Evolutionary conservation across 495 filamentous ascomycete species (phyloP).

Genomic region (Stereocaulon alpinum): DNA sequence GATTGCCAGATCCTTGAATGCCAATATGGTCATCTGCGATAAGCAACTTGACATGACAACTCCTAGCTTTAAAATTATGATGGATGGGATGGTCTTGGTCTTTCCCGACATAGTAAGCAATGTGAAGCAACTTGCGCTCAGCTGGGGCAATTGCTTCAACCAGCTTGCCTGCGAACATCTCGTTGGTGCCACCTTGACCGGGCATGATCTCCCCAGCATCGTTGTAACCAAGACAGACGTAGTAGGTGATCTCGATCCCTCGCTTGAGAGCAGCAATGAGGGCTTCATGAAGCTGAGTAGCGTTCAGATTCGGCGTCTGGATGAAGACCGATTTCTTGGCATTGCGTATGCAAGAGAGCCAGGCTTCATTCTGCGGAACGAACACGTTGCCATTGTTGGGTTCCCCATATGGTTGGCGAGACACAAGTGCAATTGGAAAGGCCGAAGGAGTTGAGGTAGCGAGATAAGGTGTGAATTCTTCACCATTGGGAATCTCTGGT

Average conservation of each 20-base stretch:
- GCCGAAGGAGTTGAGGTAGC: constrained; percentile 41
- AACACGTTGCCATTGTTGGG: constrained; percentile 47
- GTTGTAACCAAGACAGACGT: constrained; percentile 69
- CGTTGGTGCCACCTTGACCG: constrained; percentile 66
- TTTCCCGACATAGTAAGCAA: constrained; percentile 60
- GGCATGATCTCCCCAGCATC: constrained; percentile 67
- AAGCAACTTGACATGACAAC: constrained; percentile 68
- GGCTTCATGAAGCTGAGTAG: constrained; percentile 52
- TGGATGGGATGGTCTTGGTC: constrained; percentile 58
- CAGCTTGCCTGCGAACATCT: constrained; percentile 50
- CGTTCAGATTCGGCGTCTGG: constrained; percentile 67
- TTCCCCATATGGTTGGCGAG: constrained; percentile 53
- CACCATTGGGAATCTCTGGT: constrained; percentile 38
- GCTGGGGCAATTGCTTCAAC: constrained; percentile 39
- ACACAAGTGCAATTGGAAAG: constrained; percentile 63
- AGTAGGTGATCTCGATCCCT: constrained; percentile 55
- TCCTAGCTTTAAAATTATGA: constrained; percentile 49
- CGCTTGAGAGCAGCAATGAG: constrained; percentile 52
- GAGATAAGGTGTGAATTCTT: constrained; percentile 55
- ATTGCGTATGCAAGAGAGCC: constrained; percentile 56
- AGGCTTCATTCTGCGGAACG: constrained; percentile 63
- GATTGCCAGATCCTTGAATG: constrained; percentile 57
- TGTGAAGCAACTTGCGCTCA: constrained; percentile 41
- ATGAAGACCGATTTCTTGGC: constrained; percentile 55
- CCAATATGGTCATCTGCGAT: constrained; percentile 58